Evolutionary conservation across 306 rosid species (phyloP).

Genomic region (Fragaria iinumae): DNA sequence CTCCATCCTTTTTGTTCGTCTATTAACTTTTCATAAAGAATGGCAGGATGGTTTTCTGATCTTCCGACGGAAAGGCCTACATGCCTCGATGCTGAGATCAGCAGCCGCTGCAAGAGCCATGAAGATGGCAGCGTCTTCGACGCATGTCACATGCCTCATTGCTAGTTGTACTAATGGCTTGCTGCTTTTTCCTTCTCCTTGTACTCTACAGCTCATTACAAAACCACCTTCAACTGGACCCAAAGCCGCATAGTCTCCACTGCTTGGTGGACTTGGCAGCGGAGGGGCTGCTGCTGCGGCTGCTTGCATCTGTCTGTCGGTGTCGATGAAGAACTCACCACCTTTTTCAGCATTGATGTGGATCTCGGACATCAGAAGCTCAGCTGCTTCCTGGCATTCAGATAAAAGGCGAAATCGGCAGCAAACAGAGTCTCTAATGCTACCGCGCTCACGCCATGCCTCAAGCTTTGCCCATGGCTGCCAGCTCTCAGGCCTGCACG

Average conservation of each 20-base stretch:
- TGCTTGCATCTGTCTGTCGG: conserved; percentile 64
- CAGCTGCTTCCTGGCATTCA: conserved; percentile 71
- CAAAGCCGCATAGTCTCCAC: conserved; percentile 81
- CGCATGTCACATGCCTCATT: conserved; percentile 80
- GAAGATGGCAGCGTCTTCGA: conserved; percentile 93
- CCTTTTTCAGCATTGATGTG: conserved; percentile 83
- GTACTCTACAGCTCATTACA: conserved; percentile 86
- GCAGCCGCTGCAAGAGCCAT: conserved; percentile 96
- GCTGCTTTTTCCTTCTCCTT: conserved; percentile 85
- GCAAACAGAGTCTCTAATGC: conserved; percentile 62
- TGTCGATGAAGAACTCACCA: conserved; percentile 84
- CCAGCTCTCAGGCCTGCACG: conserved; percentile 77
- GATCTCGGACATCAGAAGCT: conserved; percentile 75
- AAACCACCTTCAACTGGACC: conserved; percentile 72
- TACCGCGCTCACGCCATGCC: conserved; percentile 94
- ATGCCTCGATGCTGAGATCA: conserved; percentile 79
- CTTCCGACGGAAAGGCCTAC: conserved; percentile 77
- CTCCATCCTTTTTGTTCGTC: conserved; percentile 1
- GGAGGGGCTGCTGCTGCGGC: conserved; percentile 44
- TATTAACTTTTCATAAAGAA: conserved; percentile 41
- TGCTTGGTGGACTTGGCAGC: conserved; percentile 84
- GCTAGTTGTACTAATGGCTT: conserved; percentile 81
- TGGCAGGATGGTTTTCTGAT: conserved; percentile 46
- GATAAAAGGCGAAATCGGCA: conserved; percentile 75
- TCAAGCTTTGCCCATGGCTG: conserved; percentile 98